phyloP scores from a whole-genome alignment of 1,284 basidiomycete species.

The Psilocybe mexicana region DNA sequence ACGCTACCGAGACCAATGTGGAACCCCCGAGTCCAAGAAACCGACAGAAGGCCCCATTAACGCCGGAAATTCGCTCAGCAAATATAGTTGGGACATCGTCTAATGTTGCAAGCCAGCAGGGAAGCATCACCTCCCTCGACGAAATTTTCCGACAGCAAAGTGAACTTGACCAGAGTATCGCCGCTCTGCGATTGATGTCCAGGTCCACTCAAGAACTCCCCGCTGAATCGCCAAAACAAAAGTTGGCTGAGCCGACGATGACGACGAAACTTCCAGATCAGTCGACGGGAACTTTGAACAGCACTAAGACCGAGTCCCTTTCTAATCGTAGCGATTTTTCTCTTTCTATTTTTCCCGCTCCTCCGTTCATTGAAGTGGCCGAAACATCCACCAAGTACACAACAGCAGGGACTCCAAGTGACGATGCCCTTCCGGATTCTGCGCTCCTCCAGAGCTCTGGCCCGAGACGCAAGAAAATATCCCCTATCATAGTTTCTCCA shows the following conservation, averaged over 20 bases:
- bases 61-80: neutral
- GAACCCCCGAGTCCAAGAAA: neutral
- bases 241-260: neutral
- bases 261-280: neutral
- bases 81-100: neutral
- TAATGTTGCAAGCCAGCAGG: conserved; percentile 2
- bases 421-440: neutral
- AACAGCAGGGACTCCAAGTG: neutral
- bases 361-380: conserved; percentile 42
- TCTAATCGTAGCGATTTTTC: conserved; percentile 63
- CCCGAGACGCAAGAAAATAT: neutral
- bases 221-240: neutral
- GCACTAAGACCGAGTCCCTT: conserved; percentile 32
- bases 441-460: neutral
- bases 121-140: conserved; percentile 42
- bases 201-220: conserved; percentile 17
- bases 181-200: conserved; percentile 53
- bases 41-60: neutral
- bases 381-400: conserved; percentile 13
- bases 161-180: conserved; percentile 66
- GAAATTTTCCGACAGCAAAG: conserved; percentile 60
- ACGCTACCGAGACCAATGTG: neutral
- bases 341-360: conserved; percentile 67
- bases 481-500: neutral
- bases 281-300: conserved; percentile 15